Base-by-base conservation (phyloP, 1,284 basidiomycete genomes). In the Tilletia walkeri region DNA sequence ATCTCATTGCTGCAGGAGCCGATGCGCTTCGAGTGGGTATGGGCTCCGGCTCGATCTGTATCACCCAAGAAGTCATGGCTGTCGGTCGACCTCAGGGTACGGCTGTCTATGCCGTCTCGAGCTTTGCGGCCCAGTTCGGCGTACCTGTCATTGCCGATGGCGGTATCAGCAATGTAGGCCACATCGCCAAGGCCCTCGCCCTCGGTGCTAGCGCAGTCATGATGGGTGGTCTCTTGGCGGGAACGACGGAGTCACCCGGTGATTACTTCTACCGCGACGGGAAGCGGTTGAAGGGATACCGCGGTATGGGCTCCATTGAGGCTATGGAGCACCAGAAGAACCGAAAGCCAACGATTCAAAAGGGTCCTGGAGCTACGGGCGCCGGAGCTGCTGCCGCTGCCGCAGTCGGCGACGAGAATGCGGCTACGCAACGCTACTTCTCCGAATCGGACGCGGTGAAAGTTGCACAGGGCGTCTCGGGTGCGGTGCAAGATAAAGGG, bases 61-160 rank as follows among this genome's bases (percentile, higher is more conserved):
- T 99, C 85, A 99, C 95, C 4, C 95, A 99, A 85, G 95, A 99
- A 84, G 93, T 99, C 80, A 99, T 98, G 92, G 95, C 96, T n/a
- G 95, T 98, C 69, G 96, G 95, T 41, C 90, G 95, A 47, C 96
- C 95, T 1, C 95, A 99, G 85, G 95, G 95, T 12, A 96, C 95
- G 0, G 95, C 96, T 14, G 94, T 99, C 14, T 92, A 92, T 84
- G 90, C 93, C 61, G 95, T 99, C 14, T 89, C 95, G 36, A 94
- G 99, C 86, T 98, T 98, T 80, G 90, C 95, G 36, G 88, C 85
- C 85, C 89, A 91, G 84, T 99, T 99, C 84, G 96, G 95, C 56
- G 91, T 99, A 1, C 96, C 95, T 7, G 93, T 96, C 78, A 92
- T 98, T 75, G 95, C 96, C n/a, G 96, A 99, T 84, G 95, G 95